These are phyloP conservation scores for Emmonsia crescens DNA, from an alignment of 2,329 filamentous ascomycete species.

Conservation along the genomic window DNA sequence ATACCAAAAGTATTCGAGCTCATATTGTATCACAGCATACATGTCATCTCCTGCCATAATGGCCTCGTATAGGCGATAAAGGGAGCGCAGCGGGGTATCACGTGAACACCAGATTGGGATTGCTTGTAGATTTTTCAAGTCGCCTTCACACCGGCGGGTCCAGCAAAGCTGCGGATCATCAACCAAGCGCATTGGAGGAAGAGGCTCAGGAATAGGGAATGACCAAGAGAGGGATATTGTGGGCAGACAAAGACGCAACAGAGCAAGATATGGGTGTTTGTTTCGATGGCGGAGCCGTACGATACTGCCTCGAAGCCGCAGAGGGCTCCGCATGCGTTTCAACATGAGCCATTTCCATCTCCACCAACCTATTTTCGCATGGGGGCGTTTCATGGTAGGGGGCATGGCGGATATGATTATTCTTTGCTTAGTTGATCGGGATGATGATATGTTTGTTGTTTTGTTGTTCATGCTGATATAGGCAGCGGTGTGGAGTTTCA, in stretches of 20 bases:
- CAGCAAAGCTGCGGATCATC: constrained; percentile 8
- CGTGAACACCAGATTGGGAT: constrained; percentile 16
- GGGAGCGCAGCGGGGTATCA: constrained; percentile 17
- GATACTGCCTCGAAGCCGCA: constrained; percentile 11
- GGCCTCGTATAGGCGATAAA: constrained; percentile 19
- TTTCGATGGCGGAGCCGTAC: constrained; percentile 12
- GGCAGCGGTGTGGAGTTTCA: too few relatives aligned
- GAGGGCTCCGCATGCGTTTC: constrained; percentile 6
- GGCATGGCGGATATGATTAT: not conserved
- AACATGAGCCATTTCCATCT: constrained; percentile 9
- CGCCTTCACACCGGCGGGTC: constrained; percentile 4
- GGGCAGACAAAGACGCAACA: constrained; percentile 13
- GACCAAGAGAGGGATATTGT: not conserved
- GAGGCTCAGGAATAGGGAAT: constrained; percentile 4
- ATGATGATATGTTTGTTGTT: not conserved
- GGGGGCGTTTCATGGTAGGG: not conserved
- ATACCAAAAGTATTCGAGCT: constrained; percentile 19
- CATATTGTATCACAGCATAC: constrained; percentile 10
- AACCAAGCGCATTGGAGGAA: constrained; percentile 5
- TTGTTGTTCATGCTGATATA: too few relatives aligned
- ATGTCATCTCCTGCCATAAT: constrained; percentile 9
- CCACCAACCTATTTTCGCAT: constrained; percentile 10
- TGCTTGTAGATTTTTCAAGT: constrained; percentile 9
- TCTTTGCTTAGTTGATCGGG: too few relatives aligned
- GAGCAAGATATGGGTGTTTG: constrained; percentile 11